These are phyloP conservation scores for Musa itinerans DNA, from an alignment of 176 grass and related monocot genomes.

Conservation along the genomic window DNA sequence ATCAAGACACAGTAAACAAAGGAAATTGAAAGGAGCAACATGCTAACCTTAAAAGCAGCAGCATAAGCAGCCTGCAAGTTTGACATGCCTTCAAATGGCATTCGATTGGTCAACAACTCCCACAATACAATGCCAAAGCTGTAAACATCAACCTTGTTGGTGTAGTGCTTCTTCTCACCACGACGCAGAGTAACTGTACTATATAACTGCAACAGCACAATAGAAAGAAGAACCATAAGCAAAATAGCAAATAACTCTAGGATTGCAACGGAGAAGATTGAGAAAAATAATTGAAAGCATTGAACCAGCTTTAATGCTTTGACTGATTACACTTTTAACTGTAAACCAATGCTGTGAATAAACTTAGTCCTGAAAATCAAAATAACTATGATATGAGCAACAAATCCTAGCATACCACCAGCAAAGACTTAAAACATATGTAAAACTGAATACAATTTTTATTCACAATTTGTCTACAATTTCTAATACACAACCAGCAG, in stretches of 20 bases:
- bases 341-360: too few species aligned
- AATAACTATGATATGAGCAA: too few species aligned
- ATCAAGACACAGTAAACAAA: neutral
- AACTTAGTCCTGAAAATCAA: too few species aligned
- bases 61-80: slow-evolving; percentile 99
- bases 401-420: too few species aligned
- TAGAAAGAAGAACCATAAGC: neutral
- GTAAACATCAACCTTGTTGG: slow-evolving; percentile 99
- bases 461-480: too few species aligned
- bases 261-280: neutral
- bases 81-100: slow-evolving; percentile 99
- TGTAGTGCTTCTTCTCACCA: slow-evolving; percentile 99
- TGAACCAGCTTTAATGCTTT: too few species aligned
- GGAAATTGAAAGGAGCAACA: neutral
- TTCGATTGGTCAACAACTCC: slow-evolving; percentile 93
- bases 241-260: too few species aligned
- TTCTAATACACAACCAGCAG: too few species aligned
- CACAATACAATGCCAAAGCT: slow-evolving; percentile 98
- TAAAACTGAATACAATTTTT: too few species aligned
- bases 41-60: slow-evolving; percentile 84
- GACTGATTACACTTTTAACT: too few species aligned
- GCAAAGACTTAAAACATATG: too few species aligned
- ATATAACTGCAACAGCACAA: slow-evolving; percentile 50
- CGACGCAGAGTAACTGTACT: slow-evolving; percentile 91
- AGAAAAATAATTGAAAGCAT: too few species aligned